Percentiles rank a stretch among this genome's conserved stretches.
Conservation (phyloP, 129 eudicot species). For the Tagetes erecta region DNA sequence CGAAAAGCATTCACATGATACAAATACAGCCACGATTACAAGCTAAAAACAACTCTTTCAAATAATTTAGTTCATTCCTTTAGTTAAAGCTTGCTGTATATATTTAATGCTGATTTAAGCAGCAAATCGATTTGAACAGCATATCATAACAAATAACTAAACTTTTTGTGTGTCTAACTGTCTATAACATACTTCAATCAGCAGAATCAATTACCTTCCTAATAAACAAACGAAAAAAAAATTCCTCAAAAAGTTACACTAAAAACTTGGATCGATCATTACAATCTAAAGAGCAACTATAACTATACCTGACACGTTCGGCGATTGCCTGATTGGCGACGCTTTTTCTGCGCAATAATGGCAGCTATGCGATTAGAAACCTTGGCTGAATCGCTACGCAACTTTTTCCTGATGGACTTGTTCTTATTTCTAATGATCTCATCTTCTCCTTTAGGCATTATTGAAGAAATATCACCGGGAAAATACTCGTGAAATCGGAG, state of each 20-base stretch:
- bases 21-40: neutral
- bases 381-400: constrained; percentile 49
- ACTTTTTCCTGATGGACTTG: constrained; percentile 53
- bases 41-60: neutral
- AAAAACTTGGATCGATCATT: neutral
- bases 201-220: neutral
- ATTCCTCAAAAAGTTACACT: neutral
- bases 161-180: too few species aligned
- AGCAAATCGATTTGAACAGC: neutral
- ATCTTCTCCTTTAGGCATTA: constrained; percentile 81
- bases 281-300: neutral
- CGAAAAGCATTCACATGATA: neutral
- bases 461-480: neutral
- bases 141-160: neutral
- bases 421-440: constrained; percentile 54
- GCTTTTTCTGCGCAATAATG: constrained; percentile 90
- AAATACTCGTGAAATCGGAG: neutral
- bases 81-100: neutral
- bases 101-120: neutral
- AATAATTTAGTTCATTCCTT: neutral
- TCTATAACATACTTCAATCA: neutral
- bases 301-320: constrained; percentile 71
- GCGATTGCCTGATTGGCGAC: constrained; percentile 94
- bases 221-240: neutral
- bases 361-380: constrained; percentile 83